Evolutionary conservation across 352 stramenopile species (phyloP), one percentile per base, ranked within the genome.

Genomic region (Aphanomyces astaci): DNA sequence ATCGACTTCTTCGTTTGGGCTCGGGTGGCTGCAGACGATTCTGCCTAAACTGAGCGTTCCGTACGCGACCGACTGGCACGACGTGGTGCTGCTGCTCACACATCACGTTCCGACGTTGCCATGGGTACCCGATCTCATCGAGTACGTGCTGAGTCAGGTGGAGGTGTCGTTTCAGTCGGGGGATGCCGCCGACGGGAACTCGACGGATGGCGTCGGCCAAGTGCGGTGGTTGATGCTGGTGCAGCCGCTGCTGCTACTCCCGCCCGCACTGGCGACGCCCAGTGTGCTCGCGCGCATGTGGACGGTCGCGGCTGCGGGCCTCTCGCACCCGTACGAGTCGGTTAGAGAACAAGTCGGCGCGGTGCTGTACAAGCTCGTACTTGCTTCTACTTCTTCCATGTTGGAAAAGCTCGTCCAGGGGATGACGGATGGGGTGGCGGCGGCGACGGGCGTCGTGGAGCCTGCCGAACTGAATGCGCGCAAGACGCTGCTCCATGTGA

Each of bases 301-400:
- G 4, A 27, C 27, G 4, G 62, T 68, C 4, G 51, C 51, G 7
- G 27, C 10, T n/a, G 11, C 13, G 3, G 79, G 77, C 0, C 56
- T 92, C 48, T 71, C 78, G 0, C 84, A 92, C 36, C 82, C 78
- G 53, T 92, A 92, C 79, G 87, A 88, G 68, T 90, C 90, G 60
- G 87, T 92, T 17, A 81, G 84, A 24, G 82, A 92, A 43, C 76
- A 75, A 30, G 79, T 77, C 3, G 84, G 75, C 2, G 77, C 79
- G 40, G 72, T 88, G 51, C 49, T 91, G 17, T 90, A 85, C 57
- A 63, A 90, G n/a, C 55, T 92, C n/a, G n/a, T n/a, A n/a, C n/a
- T n/a, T n/a, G n/a, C n/a, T n/a, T n/a, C n/a, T n/a, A n/a, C n/a
- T n/a, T n/a, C n/a, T n/a, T n/a, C n/a, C n/a, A n/a, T n/a, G n/a